Percentiles rank a stretch among this genome's conserved stretches.
phyloP scores from a whole-genome alignment of 2,329 filamentous ascomycete genomes.

The Diaporthe australafricana region DNA sequence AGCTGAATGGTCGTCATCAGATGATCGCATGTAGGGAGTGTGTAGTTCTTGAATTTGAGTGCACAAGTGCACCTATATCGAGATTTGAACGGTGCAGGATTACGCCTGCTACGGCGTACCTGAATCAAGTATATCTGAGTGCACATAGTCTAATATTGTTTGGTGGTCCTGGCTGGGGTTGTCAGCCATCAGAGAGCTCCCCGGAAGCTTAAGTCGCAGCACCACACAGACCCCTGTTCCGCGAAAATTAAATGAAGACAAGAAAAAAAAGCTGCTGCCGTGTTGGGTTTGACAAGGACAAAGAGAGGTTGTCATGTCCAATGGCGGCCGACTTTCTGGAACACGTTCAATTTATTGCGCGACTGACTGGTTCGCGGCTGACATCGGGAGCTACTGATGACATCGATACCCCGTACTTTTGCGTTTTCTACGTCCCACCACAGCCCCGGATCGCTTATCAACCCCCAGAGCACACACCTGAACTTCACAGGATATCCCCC shows the following conservation, averaged over 20 bases:
- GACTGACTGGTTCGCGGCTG: constrained; percentile 18
- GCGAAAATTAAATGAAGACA: background rate
- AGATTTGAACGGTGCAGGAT: background rate
- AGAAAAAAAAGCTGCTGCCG: background rate
- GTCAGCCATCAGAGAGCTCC: background rate
- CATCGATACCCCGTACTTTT: constrained; percentile 19
- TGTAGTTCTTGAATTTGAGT: too few species aligned
- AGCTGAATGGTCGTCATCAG: background rate
- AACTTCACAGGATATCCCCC: background rate
- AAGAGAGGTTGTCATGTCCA: background rate
- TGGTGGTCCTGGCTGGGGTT: background rate
- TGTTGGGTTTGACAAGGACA: background rate
- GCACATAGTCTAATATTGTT: background rate
- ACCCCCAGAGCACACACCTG: background rate
- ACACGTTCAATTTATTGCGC: constrained; percentile 10
- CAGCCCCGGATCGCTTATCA: constrained; percentile 22
- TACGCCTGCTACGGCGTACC: background rate
- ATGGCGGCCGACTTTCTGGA: constrained; percentile 4
- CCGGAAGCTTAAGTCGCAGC: background rate
- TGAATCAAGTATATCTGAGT: background rate
- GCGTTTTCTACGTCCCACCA: constrained; percentile 2
- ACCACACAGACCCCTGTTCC: background rate
- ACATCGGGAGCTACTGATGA: constrained; percentile 18
- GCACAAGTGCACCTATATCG: too few species aligned
- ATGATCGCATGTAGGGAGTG: background rate